Base-by-base conservation (phyloP, 805 yeast genomes). In the Monosporozyma servazzii region DNA sequence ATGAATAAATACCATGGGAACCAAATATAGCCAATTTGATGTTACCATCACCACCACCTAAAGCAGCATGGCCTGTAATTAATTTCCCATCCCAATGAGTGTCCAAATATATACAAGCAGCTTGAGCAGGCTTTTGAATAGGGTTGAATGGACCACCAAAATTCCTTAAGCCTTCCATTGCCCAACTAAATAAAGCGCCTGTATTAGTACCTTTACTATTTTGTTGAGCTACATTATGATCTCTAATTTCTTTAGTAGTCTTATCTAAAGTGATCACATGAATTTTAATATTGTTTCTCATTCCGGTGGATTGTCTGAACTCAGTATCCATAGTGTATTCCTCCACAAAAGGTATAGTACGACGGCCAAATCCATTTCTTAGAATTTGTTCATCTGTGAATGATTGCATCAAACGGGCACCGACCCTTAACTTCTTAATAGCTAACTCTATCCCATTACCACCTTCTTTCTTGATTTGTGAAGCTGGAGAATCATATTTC, bases 301-400 rank as follows among this genome's bases (percentile, higher is more conserved):
- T 54, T n/a, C 56, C 60, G 8, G 62, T 57, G 1, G 55, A 48
- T 3, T 75, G 72, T 33, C 60, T 61, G 33, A 80, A 75, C 3
- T 79, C 68, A 0, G 91, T 78, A 51, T 80, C 80, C 15, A 67
- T 66, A 3, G 74, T 65, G 54, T 74, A 77, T 56, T 80, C 86
- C 59, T 90, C 95, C 2, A 75, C 81, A 56, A 88, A 85, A 54
- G 80, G 79, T 67, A 88, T 88, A 3, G 86, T 75, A 54, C 97
- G 72, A 56, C 82, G 78, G 10, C 96, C 95, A 62, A 87, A 78
- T 0, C 93, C 90, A 45, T 79, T 76, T 40, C 83, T 71, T 49
- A 80, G 66, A 95, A 91, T 88, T 63, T 89, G 96, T 58, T 90
- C 97, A 58, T 81, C 82, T 0, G 97, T 90, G 66, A 78, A 89